Evolutionary conservation across 2,329 filamentous ascomycete species (phyloP), one percentile per base, ranked within the genome.

Genomic region (Ceratocystis destructans): DNA sequence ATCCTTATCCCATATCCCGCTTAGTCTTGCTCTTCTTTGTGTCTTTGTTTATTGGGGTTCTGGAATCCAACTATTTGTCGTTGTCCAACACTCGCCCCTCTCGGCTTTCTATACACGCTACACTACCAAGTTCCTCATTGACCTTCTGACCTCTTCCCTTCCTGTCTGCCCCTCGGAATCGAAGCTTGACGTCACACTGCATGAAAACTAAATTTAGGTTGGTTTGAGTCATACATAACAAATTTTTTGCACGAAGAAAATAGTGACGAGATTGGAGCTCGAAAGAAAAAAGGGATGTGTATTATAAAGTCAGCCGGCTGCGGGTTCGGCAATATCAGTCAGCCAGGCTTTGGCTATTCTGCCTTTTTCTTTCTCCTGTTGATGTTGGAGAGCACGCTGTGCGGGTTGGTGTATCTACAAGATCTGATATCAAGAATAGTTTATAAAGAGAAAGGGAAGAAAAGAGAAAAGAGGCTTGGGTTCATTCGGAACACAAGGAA

Each of bases 171-270:
- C 55, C n/a, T 31, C 31, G 31, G 55, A 59, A 28, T 31, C 17
- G 25, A 31, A 53, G n/a, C 22, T 37, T 59, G 55, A 59, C 55
- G 55, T 59, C 55, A 59, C 55, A 37, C 55, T 59, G 55, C 55
- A 59, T 59, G 17, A 37, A 59, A 28, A 59, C 33, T 61, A 61
- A 41, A 45, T 41, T 62, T 62, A 44, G 59, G 41, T 41, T 41
- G 37, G 37, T 4, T 45, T 62, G 59, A 62, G 59, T 62, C 59
- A 62, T 62, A 62, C 33, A 41, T 20, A 17, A 53, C 22, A 53
- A 10, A 53, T 22, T 20, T 41, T 41, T 41, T 41, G 37, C 37
- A 41, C 37, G 37, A 41, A 41, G 37, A 41, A 41, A 15, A 41
- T 12, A 15, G 37, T 10, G 7, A 53, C n/a, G n/a, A 53, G 48